A percentile compares a stretch with the other conserved stretches of the same genome.
phyloP scores from a whole-genome alignment of 371 early-diverging fungal species.

The Circinella umbellata region DNA sequence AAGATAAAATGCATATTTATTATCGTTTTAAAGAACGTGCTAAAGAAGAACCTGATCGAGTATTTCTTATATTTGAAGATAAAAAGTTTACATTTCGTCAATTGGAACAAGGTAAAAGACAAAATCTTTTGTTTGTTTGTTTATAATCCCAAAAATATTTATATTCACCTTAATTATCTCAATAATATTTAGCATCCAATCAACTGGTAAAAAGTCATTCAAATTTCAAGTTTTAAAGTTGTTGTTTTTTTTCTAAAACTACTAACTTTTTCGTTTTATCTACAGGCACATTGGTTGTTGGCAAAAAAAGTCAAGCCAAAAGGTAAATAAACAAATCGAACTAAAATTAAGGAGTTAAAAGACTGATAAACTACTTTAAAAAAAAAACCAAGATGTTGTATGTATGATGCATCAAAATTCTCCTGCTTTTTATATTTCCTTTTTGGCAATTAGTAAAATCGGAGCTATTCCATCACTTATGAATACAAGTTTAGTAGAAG shows the following conservation, averaged over 20 bases:
- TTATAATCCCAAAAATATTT: background rate
- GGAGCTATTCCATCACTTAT: conserved; percentile 38
- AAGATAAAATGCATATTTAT: conserved; percentile 26
- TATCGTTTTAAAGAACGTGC: conserved; percentile 34
- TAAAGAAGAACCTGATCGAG: conserved; percentile 21
- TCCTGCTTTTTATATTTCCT: conserved; percentile 28
- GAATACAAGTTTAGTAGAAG: conserved; percentile 34
- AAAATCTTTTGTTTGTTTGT: background rate
- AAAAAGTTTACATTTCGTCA: conserved; percentile 29
- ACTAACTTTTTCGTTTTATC: background rate
- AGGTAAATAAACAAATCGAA: conserved; percentile 14
- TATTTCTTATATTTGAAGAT: conserved; percentile 31
- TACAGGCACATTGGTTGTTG: conserved; percentile 31
- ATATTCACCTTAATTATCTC: background rate
- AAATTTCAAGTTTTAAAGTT: too few species aligned
- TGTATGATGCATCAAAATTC: conserved; percentile 42
- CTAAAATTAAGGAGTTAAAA: background rate
- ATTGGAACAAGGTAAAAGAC: conserved; percentile 27
- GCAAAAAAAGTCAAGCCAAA: conserved; percentile 27
- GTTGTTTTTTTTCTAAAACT: too few species aligned
- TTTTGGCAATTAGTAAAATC: conserved; percentile 35
- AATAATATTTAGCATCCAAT: conserved; percentile 25
- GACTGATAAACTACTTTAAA: conserved; percentile 2
- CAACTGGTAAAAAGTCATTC: conserved; percentile 19
- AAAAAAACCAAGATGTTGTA: conserved; percentile 38